A percentile compares a stretch with the other conserved stretches of the same genome.
Conservation (phyloP, 208 protist species). For the Trypanosomatidae sp. region DNA sequence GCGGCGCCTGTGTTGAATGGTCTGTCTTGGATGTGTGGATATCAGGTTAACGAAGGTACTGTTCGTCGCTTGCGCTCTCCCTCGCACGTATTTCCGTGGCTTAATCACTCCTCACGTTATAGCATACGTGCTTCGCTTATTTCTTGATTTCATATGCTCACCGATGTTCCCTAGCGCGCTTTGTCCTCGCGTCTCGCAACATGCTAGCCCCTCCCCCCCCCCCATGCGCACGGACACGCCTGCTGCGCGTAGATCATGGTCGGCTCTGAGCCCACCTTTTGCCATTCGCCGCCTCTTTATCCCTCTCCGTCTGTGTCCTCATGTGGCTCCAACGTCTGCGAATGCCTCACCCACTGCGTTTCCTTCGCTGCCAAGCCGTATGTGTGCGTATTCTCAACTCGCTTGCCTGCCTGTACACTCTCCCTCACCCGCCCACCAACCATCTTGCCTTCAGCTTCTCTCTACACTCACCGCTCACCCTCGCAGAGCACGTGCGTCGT, state of each 20-base stretch:
- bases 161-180: conserved; percentile 1
- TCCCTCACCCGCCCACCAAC: background rate
- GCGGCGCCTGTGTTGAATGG: background rate
- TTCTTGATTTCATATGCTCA: background rate
- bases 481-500: background rate
- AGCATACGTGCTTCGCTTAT: background rate
- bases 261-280: background rate
- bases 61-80: background rate
- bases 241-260: background rate
- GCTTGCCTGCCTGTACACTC: background rate
- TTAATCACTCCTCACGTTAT: background rate
- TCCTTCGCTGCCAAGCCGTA: background rate
- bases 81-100: background rate
- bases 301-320: background rate
- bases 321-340: background rate
- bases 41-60: background rate
- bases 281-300: background rate
- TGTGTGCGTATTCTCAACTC: background rate
- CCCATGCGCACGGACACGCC: background rate
- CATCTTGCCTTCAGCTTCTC: background rate
- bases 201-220: background rate
- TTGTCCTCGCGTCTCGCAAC: background rate
- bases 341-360: background rate
- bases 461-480: background rate
- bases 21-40: background rate